phyloP scores from a whole-genome alignment of 768 basidiomycete genomes.

The Termitomyces bulborhizus region DNA sequence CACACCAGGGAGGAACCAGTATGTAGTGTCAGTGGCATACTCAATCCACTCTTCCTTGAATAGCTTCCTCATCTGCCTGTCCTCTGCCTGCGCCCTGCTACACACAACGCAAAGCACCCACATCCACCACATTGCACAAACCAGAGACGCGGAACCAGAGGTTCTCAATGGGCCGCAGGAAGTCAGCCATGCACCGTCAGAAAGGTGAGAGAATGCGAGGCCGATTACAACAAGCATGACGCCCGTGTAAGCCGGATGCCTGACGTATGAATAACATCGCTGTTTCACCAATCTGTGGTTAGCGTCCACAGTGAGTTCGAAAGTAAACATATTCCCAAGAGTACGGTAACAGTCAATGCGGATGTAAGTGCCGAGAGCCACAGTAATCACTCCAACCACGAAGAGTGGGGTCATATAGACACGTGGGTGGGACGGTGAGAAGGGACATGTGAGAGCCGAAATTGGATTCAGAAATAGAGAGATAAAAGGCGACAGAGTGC shows the following conservation, averaged over 20 bases:
- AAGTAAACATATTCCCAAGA: constrained; percentile 39
- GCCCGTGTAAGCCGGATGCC: constrained; percentile 43
- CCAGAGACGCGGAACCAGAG: too few species aligned
- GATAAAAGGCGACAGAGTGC: constrained; percentile 10
- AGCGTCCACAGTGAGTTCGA: constrained; percentile 40
- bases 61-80: too few species aligned
- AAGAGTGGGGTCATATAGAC: constrained; percentile 23
- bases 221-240: constrained; percentile 35
- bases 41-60: too few species aligned
- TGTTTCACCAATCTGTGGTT: constrained; percentile 35
- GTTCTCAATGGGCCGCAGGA: constrained; percentile 16
- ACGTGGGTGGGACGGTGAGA: constrained; percentile 15
- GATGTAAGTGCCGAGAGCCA: constrained; percentile 28
- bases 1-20: too few species aligned
- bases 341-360: constrained; percentile 37
- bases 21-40: too few species aligned
- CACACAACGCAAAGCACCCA: too few species aligned
- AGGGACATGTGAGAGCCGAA: constrained; percentile 22
- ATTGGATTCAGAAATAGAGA: constrained; percentile 22
- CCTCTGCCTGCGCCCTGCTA: too few species aligned
- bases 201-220: constrained; percentile 31
- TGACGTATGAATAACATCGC: constrained; percentile 37
- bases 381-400: constrained; percentile 26
- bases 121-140: too few species aligned
- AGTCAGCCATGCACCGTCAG: constrained; percentile 34